A percentile compares a stretch with the other conserved stretches of the same genome.
These are phyloP conservation scores for Cucurbita argyrosperma DNA, from an alignment of 306 rosid genomes.

Conservation along the genomic window DNA sequence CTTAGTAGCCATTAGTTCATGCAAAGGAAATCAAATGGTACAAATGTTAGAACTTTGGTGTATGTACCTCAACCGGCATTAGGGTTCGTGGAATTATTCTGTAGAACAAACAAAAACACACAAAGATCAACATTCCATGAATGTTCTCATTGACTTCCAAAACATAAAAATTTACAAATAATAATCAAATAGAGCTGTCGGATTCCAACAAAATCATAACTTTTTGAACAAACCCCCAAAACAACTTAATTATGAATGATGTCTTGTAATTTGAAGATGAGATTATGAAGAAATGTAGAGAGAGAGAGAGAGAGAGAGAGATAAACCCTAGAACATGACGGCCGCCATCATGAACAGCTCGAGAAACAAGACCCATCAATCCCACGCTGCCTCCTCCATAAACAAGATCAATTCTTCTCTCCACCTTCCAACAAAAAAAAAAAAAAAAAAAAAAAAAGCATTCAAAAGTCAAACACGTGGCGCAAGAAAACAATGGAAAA, in stretches of 20 bases:
- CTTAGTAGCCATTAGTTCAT: neutral
- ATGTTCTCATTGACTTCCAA: neutral
- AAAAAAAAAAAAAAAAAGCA: neutral
- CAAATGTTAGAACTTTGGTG: neutral
- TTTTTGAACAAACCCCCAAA: neutral
- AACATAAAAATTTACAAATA: neutral
- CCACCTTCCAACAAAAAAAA: constrained; percentile 41
- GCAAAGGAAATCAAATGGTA: neutral
- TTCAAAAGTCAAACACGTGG: constrained; percentile 34
- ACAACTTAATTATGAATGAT: neutral
- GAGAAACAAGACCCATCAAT: constrained; percentile 97
- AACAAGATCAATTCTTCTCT: constrained; percentile 89
- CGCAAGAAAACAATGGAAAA: neutral
- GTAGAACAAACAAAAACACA: constrained; percentile 16
- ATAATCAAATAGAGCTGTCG: neutral
- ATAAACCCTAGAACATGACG: constrained; percentile 98
- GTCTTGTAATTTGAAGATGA: neutral
- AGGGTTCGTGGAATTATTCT: constrained; percentile 82
- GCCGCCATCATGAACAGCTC: constrained; percentile 99
- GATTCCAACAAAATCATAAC: neutral
- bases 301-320: neutral
- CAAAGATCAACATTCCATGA: neutral
- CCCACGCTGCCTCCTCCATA: constrained; percentile 99
- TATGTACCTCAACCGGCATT: constrained; percentile 83
- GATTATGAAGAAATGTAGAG: neutral